Conservation (phyloP, 176 grass and related monocot species). For the Oryza rufipogon region DNA sequence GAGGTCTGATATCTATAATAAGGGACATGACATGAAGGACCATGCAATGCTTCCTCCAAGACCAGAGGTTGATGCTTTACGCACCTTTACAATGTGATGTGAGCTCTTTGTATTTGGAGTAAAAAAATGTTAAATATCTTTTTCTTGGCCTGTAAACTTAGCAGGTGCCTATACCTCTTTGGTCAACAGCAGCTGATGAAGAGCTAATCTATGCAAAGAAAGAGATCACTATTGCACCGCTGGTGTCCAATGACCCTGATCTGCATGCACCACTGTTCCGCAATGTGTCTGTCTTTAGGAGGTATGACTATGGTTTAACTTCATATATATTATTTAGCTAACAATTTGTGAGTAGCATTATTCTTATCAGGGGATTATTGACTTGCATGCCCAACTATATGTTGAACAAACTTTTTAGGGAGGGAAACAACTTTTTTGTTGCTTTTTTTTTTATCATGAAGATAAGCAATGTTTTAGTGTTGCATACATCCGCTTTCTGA, state of each 20-base stretch:
- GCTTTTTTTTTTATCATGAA: background rate
- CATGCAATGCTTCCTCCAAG: slow-evolving; percentile 22
- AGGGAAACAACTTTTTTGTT: background rate
- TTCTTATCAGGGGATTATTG: background rate
- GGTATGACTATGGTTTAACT: slow-evolving; percentile 41
- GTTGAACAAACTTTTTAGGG: background rate
- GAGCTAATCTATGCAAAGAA: slow-evolving; percentile 81
- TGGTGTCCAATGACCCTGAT: slow-evolving; percentile 58
- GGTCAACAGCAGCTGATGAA: slow-evolving; percentile 65
- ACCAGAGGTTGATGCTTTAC: slow-evolving; percentile 49
- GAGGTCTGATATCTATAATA: slow-evolving; percentile 36
- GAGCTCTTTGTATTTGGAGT: background rate
- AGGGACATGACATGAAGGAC: slow-evolving; percentile 12
- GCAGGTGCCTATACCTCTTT: slow-evolving; percentile 53
- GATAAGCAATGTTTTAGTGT: background rate
- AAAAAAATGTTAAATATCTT: slow-evolving; percentile 26
- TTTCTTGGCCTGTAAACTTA: slow-evolving; percentile 29
- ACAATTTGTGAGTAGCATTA: background rate
- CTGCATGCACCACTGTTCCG: slow-evolving; percentile 66
- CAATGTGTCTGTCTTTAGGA: slow-evolving; percentile 75
- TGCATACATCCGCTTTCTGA: background rate
- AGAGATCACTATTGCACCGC: slow-evolving; percentile 55
- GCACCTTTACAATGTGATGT: background rate
- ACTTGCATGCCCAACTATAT: background rate
- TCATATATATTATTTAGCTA: slow-evolving; percentile 24